Evolutionary conservation across 768 basidiomycete species (phyloP), one percentile per base, ranked within the genome.

Genomic region (Leccinellum luteum): DNA sequence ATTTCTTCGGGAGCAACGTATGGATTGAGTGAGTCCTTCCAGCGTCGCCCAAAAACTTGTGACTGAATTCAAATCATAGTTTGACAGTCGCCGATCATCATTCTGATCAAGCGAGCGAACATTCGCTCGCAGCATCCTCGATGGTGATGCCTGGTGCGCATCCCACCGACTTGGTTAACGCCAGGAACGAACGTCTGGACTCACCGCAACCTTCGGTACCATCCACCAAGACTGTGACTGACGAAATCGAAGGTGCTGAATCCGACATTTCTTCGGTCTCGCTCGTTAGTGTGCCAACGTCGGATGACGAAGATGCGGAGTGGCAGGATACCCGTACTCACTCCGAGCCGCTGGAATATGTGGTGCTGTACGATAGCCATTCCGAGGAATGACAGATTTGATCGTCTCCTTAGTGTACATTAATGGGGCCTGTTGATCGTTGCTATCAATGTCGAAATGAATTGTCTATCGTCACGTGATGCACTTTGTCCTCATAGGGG

Each of bases 1-100:
- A 77, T 43, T 67, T 83, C 47, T 94, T 94, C 64, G 91, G 25
- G 76, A 86, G 53, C 32, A 86, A 81, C 56, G 77, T 93, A 19
- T 92, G 90, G 89, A 82, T 89, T 25, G 89, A 91, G 90, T 90
- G 58, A 70, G 87, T 76, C 14, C 3, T 57, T 25, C 44, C n/a
- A 17, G 54, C 21, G n/a, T 41, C n/a, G 4, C 47, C 13, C 13
- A 32, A 19, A 10, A 59, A 28, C 41, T 19, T 21, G 43, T 44
- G 28, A 44, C 51, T 57, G 7, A 67, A 3, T 6, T 27, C 38
- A 51, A 59, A 47, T 51, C 28, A 10, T 55, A 90, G 89, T 57
- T 85, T 92, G 68, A 81, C 78, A 53, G 89, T 92, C n/a, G 76
- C 76, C 14, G 86, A 89, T 64, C 75, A 78, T 30, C 68, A 70